Percentiles rank a stretch among this genome's conserved stretches.
These are phyloP conservation scores for Luvunga scandens DNA, from an alignment of 345 rosid species.

Conservation along the genomic window DNA sequence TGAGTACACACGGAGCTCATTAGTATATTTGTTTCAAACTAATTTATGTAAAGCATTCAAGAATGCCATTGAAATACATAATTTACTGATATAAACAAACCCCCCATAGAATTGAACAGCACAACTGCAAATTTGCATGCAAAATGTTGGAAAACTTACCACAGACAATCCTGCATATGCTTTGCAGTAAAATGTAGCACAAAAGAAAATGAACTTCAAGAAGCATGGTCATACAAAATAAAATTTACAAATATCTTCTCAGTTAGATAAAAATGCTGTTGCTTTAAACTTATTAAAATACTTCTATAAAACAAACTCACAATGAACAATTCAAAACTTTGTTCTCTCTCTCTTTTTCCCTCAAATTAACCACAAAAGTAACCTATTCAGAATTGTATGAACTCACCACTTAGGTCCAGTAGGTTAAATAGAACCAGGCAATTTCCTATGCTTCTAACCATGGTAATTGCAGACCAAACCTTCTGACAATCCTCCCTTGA, in stretches of 20 bases:
- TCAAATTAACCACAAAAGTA: neutral
- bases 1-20: neutral
- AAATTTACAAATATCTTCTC: too few species aligned
- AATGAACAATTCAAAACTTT: neutral
- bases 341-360: too few species aligned
- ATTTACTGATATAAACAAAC: neutral
- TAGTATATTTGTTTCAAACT: neutral
- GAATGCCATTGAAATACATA: neutral
- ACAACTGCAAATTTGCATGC: neutral
- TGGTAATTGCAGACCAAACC: conserved; percentile 75
- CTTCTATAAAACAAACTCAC: neutral
- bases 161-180: neutral
- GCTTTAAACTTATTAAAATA: neutral
- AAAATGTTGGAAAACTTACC: neutral
- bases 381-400: neutral
- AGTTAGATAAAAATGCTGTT: too few species aligned
- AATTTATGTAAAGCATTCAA: neutral
- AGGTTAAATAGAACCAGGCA: conserved; percentile 65
- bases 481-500: conserved; percentile 70
- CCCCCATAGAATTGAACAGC: neutral
- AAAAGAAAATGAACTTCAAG: neutral
- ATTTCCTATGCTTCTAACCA: conserved; percentile 61
- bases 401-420: conserved; percentile 68
- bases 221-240: neutral
- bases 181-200: neutral